Conservation (phyloP, 306 rosid genomes). For the Castanea sativa region DNA sequence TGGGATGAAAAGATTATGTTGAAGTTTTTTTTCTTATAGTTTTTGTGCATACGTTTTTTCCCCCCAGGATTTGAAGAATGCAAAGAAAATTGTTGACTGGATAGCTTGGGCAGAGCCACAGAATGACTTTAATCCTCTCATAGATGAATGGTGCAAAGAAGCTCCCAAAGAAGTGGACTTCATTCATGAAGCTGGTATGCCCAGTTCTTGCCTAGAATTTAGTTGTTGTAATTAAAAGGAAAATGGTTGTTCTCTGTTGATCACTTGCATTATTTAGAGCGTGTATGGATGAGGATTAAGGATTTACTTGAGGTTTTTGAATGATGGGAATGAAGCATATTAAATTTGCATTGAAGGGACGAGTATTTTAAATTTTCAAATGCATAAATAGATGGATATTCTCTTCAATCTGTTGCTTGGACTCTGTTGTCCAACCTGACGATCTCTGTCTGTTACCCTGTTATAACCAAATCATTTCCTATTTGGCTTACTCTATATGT, state of each 20-base stretch:
- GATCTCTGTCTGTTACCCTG: too few species aligned
- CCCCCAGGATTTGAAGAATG: slow-evolving; percentile 86
- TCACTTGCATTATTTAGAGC: neutral
- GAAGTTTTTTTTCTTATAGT: slow-evolving; percentile 5
- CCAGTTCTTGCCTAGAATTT: slow-evolving; percentile 16
- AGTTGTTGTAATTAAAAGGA: neutral
- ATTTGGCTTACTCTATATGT: neutral
- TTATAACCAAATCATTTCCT: neutral
- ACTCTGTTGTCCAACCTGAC: neutral
- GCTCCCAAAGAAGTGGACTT: slow-evolving; percentile 95
- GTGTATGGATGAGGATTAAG: neutral
- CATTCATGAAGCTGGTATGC: slow-evolving; percentile 87
- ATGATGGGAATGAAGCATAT: neutral
- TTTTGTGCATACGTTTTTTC: slow-evolving; percentile 20
- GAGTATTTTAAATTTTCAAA: neutral
- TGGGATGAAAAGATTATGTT: slow-evolving; percentile 23
- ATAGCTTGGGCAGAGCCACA: slow-evolving; percentile 98
- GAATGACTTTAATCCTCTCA: slow-evolving; percentile 85
- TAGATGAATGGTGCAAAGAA: slow-evolving; percentile 99
- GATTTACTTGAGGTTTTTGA: neutral
- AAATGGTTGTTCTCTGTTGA: slow-evolving; percentile 2
- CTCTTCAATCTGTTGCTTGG: neutral
- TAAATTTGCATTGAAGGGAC: neutral
- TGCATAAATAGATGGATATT: neutral
- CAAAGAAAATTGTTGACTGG: slow-evolving; percentile 89